Evolutionary conservation across 2,329 filamentous ascomycete genomes (phyloP).

Genomic region (Reticulascus tulasneorum): DNA sequence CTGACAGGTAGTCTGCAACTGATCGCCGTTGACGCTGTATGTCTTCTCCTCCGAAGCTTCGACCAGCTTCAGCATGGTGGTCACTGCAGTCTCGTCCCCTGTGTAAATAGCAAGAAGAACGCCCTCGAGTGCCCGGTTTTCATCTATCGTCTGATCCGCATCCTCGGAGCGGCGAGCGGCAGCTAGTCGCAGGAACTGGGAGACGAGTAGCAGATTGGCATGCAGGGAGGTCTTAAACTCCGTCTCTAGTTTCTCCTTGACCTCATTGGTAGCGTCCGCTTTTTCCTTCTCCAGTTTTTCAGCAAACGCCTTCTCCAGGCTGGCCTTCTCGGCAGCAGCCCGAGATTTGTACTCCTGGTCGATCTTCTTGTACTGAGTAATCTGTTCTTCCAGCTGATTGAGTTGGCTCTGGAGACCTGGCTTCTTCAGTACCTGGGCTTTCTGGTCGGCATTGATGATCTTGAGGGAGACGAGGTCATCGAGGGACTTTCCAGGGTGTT

Average conservation of each 20-base stretch:
- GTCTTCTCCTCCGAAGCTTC: conserved; percentile 66
- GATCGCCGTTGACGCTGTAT: conserved; percentile 59
- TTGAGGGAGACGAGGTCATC: conserved; percentile 68
- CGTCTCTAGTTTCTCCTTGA: conserved; percentile 49
- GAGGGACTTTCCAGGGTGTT: conserved; percentile 66
- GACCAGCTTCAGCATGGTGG: conserved; percentile 73
- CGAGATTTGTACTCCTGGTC: conserved; percentile 67
- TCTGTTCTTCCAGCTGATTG: conserved; percentile 68
- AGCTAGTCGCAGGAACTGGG: conserved; percentile 76
- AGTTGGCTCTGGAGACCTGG: conserved; percentile 66
- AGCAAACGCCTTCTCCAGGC: conserved; percentile 52
- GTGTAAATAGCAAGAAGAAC: conserved; percentile 75
- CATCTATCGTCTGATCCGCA: conserved; percentile 59
- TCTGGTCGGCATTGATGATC: conserved; percentile 79
- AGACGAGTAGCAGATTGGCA: conserved; percentile 65
- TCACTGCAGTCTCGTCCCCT: conserved; percentile 70
- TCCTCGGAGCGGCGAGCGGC: conserved; percentile 72
- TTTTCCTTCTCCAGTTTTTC: conserved; percentile 52
- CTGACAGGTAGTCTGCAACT: conserved; percentile 70
- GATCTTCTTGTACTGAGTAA: conserved; percentile 70
- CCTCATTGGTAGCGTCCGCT: conserved; percentile 47
- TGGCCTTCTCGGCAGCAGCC: conserved; percentile 53
- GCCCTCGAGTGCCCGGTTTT: conserved; percentile 78
- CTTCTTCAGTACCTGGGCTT: conserved; percentile 73
- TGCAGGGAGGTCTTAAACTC: conserved; percentile 54